A percentile compares a stretch with the other conserved stretches of the same genome.
These are phyloP conservation scores for Oryza meridionalis DNA, from an alignment of 176 grass and related monocot species.

Conservation along the genomic window DNA sequence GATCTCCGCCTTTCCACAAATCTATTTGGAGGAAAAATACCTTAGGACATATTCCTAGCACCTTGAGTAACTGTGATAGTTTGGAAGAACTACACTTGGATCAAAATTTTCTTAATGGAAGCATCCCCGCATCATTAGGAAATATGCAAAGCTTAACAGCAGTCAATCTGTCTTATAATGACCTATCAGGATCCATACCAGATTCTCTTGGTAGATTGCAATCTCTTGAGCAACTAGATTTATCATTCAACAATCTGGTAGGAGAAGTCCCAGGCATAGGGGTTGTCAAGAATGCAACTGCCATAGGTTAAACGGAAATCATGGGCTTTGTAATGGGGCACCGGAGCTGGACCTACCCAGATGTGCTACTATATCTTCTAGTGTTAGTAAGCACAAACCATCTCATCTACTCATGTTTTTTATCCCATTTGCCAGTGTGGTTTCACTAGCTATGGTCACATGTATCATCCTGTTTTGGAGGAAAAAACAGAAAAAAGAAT, in stretches of 20 bases:
- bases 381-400: not conserved
- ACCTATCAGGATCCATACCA: constrained; percentile 4
- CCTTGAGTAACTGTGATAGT: too few species aligned
- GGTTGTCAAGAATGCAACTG: constrained; percentile 2
- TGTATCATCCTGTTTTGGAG: not conserved
- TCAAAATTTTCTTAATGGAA: not conserved
- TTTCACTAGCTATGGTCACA: not conserved
- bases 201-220: constrained; percentile 3
- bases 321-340: not conserved
- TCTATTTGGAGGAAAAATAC: too few species aligned
- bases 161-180: constrained; percentile 12
- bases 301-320: constrained; percentile 11
- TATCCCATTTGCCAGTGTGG: not conserved
- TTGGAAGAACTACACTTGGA: not conserved
- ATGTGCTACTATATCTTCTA: not conserved
- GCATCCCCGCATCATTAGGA: not conserved
- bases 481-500: not conserved
- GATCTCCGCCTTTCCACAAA: too few species aligned
- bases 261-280: constrained; percentile 6
- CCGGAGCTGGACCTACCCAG: not conserved
- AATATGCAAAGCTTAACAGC: not conserved
- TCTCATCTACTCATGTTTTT: not conserved
- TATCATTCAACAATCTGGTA: constrained; percentile 28
- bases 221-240: constrained; percentile 28
- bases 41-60: too few species aligned